Conservation (phyloP, 768 basidiomycete species). For the Scleroderma bovista region DNA sequence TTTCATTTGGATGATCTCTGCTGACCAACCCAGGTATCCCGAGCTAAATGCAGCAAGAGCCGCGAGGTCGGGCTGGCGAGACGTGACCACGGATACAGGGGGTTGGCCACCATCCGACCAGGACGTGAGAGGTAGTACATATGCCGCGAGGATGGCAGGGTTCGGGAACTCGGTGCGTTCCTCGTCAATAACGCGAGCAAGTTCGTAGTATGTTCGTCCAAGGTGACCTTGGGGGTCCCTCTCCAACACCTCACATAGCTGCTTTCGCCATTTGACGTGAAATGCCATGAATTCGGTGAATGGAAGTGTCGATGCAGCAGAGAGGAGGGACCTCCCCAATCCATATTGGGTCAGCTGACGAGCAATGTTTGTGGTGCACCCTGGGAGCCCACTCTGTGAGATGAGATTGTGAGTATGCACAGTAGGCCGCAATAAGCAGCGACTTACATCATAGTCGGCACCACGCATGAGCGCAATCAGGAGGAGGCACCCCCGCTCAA, state of each 20-base stretch:
- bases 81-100: neutral
- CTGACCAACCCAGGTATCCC: neutral
- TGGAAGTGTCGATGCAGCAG: neutral
- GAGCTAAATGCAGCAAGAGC: neutral
- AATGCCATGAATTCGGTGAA: neutral
- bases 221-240: neutral
- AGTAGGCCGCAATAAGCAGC: too few species aligned
- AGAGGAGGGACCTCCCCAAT: neutral
- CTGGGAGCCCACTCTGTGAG: too few species aligned
- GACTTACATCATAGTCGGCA: too few species aligned
- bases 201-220: neutral
- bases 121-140: neutral
- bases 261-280: neutral
- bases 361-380: neutral
- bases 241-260: neutral
- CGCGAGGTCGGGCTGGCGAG: neutral
- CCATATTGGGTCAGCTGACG: neutral
- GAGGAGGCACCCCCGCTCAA: too few species aligned
- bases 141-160: neutral
- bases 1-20: neutral
- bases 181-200: neutral
- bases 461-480: too few species aligned
- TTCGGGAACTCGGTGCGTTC: neutral
- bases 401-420: too few species aligned
- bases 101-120: neutral